Base-by-base conservation (phyloP, 176 grass and related monocot species). In the Hsuehochloa calcarea region DNA sequence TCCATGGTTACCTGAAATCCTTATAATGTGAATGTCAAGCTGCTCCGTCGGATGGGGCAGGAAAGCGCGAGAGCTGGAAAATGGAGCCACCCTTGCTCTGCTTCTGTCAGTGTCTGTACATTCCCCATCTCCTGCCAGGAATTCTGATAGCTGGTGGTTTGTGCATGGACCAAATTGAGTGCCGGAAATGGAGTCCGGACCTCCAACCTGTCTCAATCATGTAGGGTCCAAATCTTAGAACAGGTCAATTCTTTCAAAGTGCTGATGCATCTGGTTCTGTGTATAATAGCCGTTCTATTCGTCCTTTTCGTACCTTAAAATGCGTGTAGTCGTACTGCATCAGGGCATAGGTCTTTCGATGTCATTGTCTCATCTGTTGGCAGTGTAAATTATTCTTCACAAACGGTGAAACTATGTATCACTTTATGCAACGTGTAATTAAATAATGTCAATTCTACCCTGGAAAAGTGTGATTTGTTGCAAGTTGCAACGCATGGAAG, bases 81-180 rank as follows among this genome's bases (percentile, higher is more conserved):
- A 43, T 80, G 31, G 59, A 91, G 41, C 51, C 60, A 65, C 50
- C 85, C 78, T 87, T 68, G 41, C 59, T 66, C 85, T 82, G 12
- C 64, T 88, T 80, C 85, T 88, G 88, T 90, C 85, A 89, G 85
- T 90, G 88, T 90, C 78, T 82, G 84, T 88, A 85, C 78, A 87
- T 87, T 90, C 81, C 72, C 81, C 81, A 74, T 85, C 65, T 82
- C 40, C 75, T 77, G 70, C 90, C 84, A 90, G 86, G 75, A 80
- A 76, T 88, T 86, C 67, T 92, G 84, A 87, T 87, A 86, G 87
- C 82, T 88, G 88, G 85, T 85, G 85, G 81, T 72, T 66, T 90
- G 46, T 84, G 77, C 75, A 68, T 82, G 72, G 88, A 69, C 85
- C 85, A 72, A 87, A 77, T 61, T 79, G 85, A 88, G 82, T 82